Evolutionary conservation across 2,329 filamentous ascomycete species (phyloP).

Genomic region (Botrytis squamosa): DNA sequence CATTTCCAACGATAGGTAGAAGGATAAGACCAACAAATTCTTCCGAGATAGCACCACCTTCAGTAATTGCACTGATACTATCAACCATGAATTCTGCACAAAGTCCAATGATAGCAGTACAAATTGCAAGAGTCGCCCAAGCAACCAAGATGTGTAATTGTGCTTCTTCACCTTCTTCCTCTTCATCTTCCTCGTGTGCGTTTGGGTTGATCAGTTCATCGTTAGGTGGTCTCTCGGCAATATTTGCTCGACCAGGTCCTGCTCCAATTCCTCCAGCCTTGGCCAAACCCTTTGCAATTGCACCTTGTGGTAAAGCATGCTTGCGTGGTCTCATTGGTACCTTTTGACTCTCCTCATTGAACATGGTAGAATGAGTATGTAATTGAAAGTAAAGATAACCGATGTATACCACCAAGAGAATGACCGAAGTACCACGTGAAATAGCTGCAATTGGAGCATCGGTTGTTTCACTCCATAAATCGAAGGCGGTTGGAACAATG

Average conservation of each 20-base stretch:
- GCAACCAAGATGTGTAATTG: constrained; percentile 72
- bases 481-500: constrained; percentile 88
- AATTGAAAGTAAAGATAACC: constrained; percentile 90
- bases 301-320: constrained; percentile 39
- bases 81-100: constrained; percentile 78
- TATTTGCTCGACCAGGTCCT: constrained; percentile 33
- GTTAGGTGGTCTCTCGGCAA: constrained; percentile 30
- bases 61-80: constrained; percentile 72
- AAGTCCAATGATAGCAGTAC: constrained; percentile 69
- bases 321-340: constrained; percentile 58
- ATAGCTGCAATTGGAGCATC: constrained; percentile 54
- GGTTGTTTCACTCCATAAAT: constrained; percentile 49
- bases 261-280: constrained; percentile 38
- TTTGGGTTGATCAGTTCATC: constrained; percentile 45
- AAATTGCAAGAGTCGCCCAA: constrained; percentile 65
- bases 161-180: constrained; percentile 73
- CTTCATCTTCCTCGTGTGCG: constrained; percentile 48
- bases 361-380: constrained; percentile 77
- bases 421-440: constrained; percentile 73
- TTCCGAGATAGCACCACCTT: constrained; percentile 67
- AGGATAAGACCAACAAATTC: constrained; percentile 79
- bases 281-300: constrained; percentile 36
- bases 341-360: constrained; percentile 78
- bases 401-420: constrained; percentile 79
- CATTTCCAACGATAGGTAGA: constrained; percentile 79